Base-by-base conservation (phyloP, 2,329 filamentous ascomycete genomes). In the Fusarium subglutinans region DNA sequence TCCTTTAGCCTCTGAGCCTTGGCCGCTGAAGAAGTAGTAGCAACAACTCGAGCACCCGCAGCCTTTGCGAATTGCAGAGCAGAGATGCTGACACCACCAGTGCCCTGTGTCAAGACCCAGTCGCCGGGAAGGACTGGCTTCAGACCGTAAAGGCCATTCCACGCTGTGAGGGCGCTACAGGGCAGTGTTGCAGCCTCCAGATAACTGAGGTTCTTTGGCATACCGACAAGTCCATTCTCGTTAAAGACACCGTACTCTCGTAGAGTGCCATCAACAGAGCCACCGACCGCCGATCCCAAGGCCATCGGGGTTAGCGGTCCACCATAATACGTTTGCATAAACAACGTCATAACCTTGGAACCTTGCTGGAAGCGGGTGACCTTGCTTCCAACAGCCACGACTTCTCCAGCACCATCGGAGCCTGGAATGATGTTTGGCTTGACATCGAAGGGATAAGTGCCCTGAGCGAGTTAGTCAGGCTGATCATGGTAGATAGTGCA, bases 401-500 rank as follows among this genome's bases (percentile, higher is more conserved):
- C 20, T 30, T 30, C 26, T 30, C 47, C 28, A 2, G 28, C 47
- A n/a, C 47, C 28, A n/a, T 50, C 47, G 4, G 28, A 50, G 10
- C 47, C 28, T 18, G 47, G 47, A 13, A 50, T 50, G 10, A 50
- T 50, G 28, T 50, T 50, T 50, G 7, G 1, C 28, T 30, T 13
- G 28, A 50, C 20, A 30, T 2, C 28, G 5, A 50, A 50, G 13
- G 28, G 47, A 30, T 50, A 50, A n/a, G 47, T 50, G 14, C 47
- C 47, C 47, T 50, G 7, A 12, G 3, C 2, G 1, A 30, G 47
- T 50, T 9, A 17, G 20, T 50, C 10, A 13, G 7, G 4, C 4
- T 8, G 7, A 6, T 18, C 7, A 9, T 9, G 7, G 5, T 9
- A 30, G 14, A 9, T 0, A 50, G 3, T 12, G 4, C 0, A 13